phyloP scores from a whole-genome alignment of 2,329 filamentous ascomycete genomes.

The Venturiaceae sp. region DNA sequence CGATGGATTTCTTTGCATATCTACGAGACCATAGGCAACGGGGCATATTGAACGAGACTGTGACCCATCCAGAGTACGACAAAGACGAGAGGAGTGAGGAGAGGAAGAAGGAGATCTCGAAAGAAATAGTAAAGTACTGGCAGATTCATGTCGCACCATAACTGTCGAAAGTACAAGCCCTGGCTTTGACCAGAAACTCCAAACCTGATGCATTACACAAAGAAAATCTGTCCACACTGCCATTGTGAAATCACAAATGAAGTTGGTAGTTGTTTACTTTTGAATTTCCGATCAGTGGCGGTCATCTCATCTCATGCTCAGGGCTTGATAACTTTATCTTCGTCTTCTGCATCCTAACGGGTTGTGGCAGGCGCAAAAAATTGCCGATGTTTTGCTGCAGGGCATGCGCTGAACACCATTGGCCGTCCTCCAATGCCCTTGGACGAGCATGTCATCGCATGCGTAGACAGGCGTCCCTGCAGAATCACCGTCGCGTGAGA shows the following conservation, averaged over 20 bases:
- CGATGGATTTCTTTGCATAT: conserved; percentile 2
- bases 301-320: no score
- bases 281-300: no score
- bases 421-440: neutral
- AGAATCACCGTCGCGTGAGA: neutral
- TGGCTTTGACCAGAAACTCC: no score
- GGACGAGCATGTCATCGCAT: neutral
- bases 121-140: conserved; percentile 6
- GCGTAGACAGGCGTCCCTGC: neutral
- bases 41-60: conserved; percentile 1
- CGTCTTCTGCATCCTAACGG: neutral
- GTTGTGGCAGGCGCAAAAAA: neutral
- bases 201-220: no score
- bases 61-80: conserved; percentile 2
- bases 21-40: neutral
- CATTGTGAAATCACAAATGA: no score
- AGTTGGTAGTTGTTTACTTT: no score
- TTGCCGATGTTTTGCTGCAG: neutral
- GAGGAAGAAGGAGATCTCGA: neutral
- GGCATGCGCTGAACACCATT: no score
- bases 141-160: conserved; percentile 7
- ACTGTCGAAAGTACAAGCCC: no score
- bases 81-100: conserved; percentile 1
- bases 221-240: no score
- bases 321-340: neutral